Evolutionary conservation across 768 basidiomycete species (phyloP).

Genomic region (Fomitopsis pulvina): DNA sequence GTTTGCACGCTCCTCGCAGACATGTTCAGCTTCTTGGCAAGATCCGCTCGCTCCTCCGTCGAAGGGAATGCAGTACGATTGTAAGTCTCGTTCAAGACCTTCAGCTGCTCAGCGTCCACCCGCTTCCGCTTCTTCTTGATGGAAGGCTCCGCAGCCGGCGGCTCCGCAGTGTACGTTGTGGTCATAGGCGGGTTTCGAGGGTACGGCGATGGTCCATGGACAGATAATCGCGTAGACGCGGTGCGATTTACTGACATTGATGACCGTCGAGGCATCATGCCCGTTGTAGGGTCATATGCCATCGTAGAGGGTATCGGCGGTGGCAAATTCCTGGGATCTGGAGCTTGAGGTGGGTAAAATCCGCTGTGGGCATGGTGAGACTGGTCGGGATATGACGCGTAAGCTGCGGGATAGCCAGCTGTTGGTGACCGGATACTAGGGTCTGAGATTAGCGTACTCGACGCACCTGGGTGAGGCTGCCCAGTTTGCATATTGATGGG

Average conservation of each 20-base stretch:
- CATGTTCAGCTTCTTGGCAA: constrained; percentile 78
- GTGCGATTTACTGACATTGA: constrained; percentile 28
- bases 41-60: constrained; percentile 73
- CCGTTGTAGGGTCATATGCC: constrained; percentile 11
- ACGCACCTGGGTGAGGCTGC: constrained; percentile 12
- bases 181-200: constrained; percentile 31
- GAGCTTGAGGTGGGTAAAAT: constrained; percentile 25
- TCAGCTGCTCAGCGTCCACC: constrained; percentile 73
- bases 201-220: constrained; percentile 45
- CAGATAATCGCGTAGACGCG: constrained; percentile 13
- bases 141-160: constrained; percentile 43
- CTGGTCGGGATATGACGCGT: constrained; percentile 39
- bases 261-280: constrained; percentile 24
- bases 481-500: constrained; percentile 32
- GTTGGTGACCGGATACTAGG: constrained; percentile 53
- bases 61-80: constrained; percentile 81
- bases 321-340: constrained; percentile 29
- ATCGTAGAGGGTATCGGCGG: constrained; percentile 15
- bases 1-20: constrained; percentile 82
- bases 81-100: constrained; percentile 77
- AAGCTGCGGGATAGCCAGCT: constrained; percentile 52
- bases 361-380: constrained; percentile 24
- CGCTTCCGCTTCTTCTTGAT: constrained; percentile 88
- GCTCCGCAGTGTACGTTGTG: constrained; percentile 14
- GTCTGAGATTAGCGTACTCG: constrained; percentile 15